These are phyloP conservation scores for Camellia sinensis DNA, from an alignment of 148 eudicot genomes.

Conservation along the genomic window DNA sequence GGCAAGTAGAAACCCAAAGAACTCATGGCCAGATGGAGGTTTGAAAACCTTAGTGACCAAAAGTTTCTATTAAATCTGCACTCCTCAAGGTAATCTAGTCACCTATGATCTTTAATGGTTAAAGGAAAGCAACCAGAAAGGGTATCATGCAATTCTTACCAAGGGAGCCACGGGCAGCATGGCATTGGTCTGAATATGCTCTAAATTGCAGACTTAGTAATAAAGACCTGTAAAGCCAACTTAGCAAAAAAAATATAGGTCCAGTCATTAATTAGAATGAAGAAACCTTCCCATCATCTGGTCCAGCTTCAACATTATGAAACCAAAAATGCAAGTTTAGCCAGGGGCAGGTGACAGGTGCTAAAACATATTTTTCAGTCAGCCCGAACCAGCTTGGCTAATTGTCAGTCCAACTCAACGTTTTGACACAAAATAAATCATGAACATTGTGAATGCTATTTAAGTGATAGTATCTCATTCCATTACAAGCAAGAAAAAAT, in stretches of 20 bases:
- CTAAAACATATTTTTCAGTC: neutral
- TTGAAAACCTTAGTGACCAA: neutral
- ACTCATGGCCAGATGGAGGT: neutral
- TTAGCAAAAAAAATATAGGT: neutral
- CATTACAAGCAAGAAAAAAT: neutral
- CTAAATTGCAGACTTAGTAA: neutral
- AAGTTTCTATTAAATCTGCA: constrained; percentile 1
- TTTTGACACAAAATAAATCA: neutral
- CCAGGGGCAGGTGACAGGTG: neutral
- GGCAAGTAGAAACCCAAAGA: neutral
- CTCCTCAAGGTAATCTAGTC: neutral
- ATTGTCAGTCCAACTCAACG: neutral
- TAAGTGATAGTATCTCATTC: neutral
- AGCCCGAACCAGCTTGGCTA: neutral
- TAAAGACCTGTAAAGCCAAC: neutral
- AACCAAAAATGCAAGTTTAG: neutral
- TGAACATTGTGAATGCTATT: neutral
- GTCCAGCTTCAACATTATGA: neutral
- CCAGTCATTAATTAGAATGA: neutral
- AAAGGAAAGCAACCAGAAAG: constrained; percentile 3
- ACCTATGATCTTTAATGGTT: neutral
- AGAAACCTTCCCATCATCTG: neutral
- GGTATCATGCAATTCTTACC: neutral
- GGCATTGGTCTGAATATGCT: neutral
- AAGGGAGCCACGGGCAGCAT: neutral